Evolutionary conservation across 2,329 filamentous ascomycete species (phyloP).

Genomic region (Sordariomycetes sp.): DNA sequence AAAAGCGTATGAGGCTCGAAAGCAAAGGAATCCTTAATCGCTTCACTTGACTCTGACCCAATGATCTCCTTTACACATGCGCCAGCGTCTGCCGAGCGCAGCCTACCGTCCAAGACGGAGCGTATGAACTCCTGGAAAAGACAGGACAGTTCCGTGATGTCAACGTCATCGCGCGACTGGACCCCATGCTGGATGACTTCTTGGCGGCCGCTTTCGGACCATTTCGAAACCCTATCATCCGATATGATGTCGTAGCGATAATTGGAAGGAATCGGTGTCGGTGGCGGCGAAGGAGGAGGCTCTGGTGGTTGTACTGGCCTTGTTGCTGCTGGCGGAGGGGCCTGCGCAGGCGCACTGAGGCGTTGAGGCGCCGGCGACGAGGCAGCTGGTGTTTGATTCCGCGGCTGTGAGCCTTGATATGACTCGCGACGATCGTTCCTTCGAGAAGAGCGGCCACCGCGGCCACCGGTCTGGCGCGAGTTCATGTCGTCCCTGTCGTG

Average conservation of each 20-base stretch:
- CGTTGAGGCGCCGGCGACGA: not conserved
- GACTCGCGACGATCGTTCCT: conserved; percentile 39
- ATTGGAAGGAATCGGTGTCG: conserved; percentile 22
- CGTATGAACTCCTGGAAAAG: conserved; percentile 79
- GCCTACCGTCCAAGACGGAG: conserved; percentile 54
- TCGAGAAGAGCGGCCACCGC: conserved; percentile 30
- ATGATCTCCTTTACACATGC: conserved; percentile 62
- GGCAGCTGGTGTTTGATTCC: not conserved
- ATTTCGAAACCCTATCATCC: conserved; percentile 50
- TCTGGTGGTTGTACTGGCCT: conserved; percentile 6
- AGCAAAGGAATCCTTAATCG: conserved; percentile 31
- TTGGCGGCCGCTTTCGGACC: conserved; percentile 54
- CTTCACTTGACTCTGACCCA: conserved; percentile 36
- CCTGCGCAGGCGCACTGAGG: conserved; percentile 3
- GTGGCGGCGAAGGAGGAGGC: conserved; percentile 16
- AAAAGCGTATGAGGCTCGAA: conserved; percentile 60
- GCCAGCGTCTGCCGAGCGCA: conserved; percentile 59
- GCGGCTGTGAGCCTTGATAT: conserved; percentile 17
- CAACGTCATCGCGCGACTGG: conserved; percentile 52
- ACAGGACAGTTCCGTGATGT: conserved; percentile 53
- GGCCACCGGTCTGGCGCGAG: conserved; percentile 15
- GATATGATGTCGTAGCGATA: conserved; percentile 71
- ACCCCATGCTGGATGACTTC: conserved; percentile 52
- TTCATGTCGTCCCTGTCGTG: conserved; percentile 37
- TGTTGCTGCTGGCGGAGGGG: conserved; percentile 7